A percentile compares a stretch with the other conserved stretches of the same genome.
phyloP scores from a whole-genome alignment of 495 filamentous ascomycete genomes.

The Penicillium canariense region DNA sequence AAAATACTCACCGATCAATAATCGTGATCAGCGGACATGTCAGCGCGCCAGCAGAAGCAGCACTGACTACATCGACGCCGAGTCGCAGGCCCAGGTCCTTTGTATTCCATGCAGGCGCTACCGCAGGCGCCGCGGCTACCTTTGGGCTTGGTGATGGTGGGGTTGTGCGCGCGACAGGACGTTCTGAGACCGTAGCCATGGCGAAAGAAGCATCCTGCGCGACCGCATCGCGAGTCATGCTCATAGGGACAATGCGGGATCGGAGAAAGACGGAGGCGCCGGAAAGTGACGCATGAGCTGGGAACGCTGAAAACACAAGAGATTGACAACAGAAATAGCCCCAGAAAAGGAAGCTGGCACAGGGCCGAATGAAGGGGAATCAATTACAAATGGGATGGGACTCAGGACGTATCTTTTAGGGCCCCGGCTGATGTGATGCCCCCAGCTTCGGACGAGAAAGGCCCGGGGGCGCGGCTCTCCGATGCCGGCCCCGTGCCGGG shows the following conservation, averaged over 20 bases:
- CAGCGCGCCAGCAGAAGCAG: conserved; percentile 72
- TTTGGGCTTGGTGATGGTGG: neutral
- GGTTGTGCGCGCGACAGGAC: conserved; percentile 14
- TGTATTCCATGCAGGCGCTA: conserved; percentile 66
- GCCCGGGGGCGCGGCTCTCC: conserved; percentile 30
- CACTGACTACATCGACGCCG: conserved; percentile 69
- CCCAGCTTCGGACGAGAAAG: conserved; percentile 34
- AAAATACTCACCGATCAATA: conserved; percentile 72
- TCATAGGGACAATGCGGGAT: conserved; percentile 9
- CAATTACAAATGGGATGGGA: conserved; percentile 21
- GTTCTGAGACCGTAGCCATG: conserved; percentile 28
- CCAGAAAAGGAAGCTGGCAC: conserved; percentile 1
- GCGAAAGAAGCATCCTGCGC: conserved; percentile 29
- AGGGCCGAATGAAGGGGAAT: conserved; percentile 15
- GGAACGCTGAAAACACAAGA: neutral
- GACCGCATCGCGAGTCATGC: conserved; percentile 36
- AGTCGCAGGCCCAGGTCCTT: conserved; percentile 65
- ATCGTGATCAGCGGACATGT: conserved; percentile 87
- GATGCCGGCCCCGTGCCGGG: conserved; percentile 33
- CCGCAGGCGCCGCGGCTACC: neutral
- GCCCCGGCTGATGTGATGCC: neutral
- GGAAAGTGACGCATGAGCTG: neutral
- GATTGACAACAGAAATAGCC: neutral
- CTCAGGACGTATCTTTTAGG: neutral
- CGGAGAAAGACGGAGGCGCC: conserved; percentile 4